Base-by-base conservation (phyloP, 768 basidiomycete species). In the Russula sp. region DNA sequence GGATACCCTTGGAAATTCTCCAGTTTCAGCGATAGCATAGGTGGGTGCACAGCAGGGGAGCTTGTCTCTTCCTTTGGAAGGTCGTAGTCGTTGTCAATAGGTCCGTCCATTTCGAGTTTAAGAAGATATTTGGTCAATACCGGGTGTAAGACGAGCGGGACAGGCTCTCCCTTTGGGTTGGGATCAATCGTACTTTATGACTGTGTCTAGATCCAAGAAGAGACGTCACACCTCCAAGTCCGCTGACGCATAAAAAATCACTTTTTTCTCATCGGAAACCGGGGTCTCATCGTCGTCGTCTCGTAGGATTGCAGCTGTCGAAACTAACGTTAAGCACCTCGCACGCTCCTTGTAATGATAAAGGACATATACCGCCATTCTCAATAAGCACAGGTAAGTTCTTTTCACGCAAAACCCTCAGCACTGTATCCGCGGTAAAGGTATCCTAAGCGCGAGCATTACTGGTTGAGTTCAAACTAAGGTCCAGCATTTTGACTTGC, bases 1-100 rank as follows among this genome's bases (percentile, higher is more conserved):
- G 61, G 61, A 43, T 58, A 57, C 4, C 56, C 61, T 54, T 58
- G 61, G 7, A 25, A 20, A 34, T 53, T 58, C 57, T 63, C 57
- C 6, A 63, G 57, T 11, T 13, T 41, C 14, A 63, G 11, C 7
- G 46, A 22, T 34, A 1, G 45, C 11, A 54, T 41, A 10, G 35
- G 45, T 9, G 61, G 61, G 22, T 58, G 7, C 2, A 52, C 50
- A 13, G 61, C 61, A 1, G 57, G 39, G 7, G 57, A 58, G 8
- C 13, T 25, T 10, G 42, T 18, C 11, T 63, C 57, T 58, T 63
- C 61, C 3, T 51, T 32, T 34, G 61, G 61, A 4, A 58, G 47
- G 0, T 53, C 32, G 14, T 51, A 63, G 18, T 58, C 56, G 16
- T 53, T 7, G 3, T 63, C 51, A 2, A 13, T 10, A 7, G 41